Percentiles rank a stretch among this genome's conserved stretches.
Conservation (phyloP, 345 rosid genomes). For the Mercurialis annua region DNA sequence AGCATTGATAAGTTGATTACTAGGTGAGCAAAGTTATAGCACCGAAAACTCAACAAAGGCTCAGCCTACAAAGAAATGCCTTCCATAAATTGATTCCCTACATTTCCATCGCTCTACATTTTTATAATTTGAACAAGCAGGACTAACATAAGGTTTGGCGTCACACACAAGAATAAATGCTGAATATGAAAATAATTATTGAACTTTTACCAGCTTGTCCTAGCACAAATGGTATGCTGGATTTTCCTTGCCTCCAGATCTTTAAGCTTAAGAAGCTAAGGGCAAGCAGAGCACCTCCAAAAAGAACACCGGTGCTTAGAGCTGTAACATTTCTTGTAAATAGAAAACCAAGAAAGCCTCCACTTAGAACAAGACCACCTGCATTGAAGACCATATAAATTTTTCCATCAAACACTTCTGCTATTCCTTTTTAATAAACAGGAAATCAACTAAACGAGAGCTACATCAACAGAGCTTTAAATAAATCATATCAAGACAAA, state of each 20-base stretch:
- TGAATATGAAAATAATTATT: not conserved
- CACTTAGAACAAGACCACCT: slow-evolving; percentile 72
- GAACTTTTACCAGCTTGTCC: slow-evolving; percentile 86
- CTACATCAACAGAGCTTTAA: not conserved
- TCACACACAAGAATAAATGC: not conserved
- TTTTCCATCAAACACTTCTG: slow-evolving; percentile 5
- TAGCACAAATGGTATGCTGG: slow-evolving; percentile 77
- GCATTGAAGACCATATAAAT: slow-evolving; percentile 12
- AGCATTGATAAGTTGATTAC: not conserved
- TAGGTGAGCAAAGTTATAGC: slow-evolving; percentile 4
- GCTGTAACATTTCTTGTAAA: slow-evolving; percentile 60
- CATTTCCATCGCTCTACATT: not conserved
- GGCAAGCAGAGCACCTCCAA: slow-evolving; percentile 82
- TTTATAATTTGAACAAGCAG: not conserved
- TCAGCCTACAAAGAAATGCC: not conserved
- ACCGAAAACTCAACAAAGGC: not conserved
- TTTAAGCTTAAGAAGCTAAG: slow-evolving; percentile 78
- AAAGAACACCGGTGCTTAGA: slow-evolving; percentile 48
- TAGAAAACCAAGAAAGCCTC: slow-evolving; percentile 70
- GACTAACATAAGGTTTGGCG: too few relatives aligned
- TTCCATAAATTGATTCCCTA: not conserved
- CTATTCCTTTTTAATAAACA: not conserved
- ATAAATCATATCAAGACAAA: not conserved
- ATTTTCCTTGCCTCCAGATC: slow-evolving; percentile 88
- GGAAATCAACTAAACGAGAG: not conserved